These are phyloP conservation scores for Boletales sp. DNA, from an alignment of 768 basidiomycete species.

Conservation along the genomic window DNA sequence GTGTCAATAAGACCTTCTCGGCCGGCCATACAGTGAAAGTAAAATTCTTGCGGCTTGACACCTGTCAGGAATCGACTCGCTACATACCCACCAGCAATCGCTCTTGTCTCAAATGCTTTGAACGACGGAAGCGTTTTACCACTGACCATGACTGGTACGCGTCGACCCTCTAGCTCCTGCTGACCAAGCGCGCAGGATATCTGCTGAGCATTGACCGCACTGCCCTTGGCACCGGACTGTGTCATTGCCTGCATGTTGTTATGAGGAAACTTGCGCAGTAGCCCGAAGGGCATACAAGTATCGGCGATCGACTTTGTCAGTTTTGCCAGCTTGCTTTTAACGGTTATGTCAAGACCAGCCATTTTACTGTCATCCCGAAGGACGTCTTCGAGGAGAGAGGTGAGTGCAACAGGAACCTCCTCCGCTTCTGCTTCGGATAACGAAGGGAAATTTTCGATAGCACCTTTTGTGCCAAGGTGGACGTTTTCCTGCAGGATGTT, in stretches of 20 bases:
- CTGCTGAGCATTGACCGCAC: slow-evolving; percentile 94
- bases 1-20: slow-evolving; percentile 99
- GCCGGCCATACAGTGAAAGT: slow-evolving; percentile 99
- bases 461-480: slow-evolving; percentile 79
- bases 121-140: slow-evolving; percentile 98
- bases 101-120: slow-evolving; percentile 95
- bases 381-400: slow-evolving; percentile 80
- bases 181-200: slow-evolving; percentile 98
- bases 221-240: slow-evolving; percentile 95
- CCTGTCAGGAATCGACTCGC: slow-evolving; percentile 98
- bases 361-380: slow-evolving; percentile 95
- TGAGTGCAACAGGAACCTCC: slow-evolving; percentile 57
- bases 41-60: slow-evolving; percentile 97
- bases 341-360: slow-evolving; percentile 93
- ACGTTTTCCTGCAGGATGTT: slow-evolving; percentile 64
- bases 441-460: slow-evolving; percentile 88
- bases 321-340: slow-evolving; percentile 80
- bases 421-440: slow-evolving; percentile 46
- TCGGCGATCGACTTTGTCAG: slow-evolving; percentile 91
- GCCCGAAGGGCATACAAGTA: slow-evolving; percentile 77
- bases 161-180: slow-evolving; percentile 96
- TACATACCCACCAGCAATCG: slow-evolving; percentile 97
- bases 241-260: slow-evolving; percentile 99
- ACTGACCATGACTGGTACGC: slow-evolving; percentile 98
- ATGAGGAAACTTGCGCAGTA: slow-evolving; percentile 91